Evolutionary conservation across 495 filamentous ascomycete species (phyloP), one percentile per base, ranked within the genome.

Genomic region (Xylaria nigripes): DNA sequence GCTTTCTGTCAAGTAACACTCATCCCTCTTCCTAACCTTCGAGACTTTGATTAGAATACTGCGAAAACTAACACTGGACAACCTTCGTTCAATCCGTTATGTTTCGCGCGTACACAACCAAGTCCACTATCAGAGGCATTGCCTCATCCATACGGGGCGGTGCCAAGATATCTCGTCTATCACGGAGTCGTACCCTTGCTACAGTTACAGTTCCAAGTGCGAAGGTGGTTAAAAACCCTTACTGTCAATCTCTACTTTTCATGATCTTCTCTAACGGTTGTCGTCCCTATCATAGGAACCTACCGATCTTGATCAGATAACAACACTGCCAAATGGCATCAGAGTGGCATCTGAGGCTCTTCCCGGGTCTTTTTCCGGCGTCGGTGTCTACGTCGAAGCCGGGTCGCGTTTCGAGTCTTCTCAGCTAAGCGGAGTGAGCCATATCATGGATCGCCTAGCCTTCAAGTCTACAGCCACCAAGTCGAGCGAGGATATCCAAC

Each of bases 311-410:
- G 91, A 96, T 71, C 77, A 85, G 62, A 84, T 97, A 59, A 95
- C 91, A 29, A 90, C 83, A 7, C 82, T 99, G 23, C 76, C 90
- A 47, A 99, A 99, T 81, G 93, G 93, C 63, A 70, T 97, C 51
- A 87, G 93, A 36, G 90, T 99, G 46, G 93, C 93, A 16, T 95
- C 92, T 42, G 93, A 99, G 65, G 90, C 93, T 51, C 79, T 97
- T 18, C 93, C 94, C 3, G 93, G 95, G 32, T 88, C 90, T 64
- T 99, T 99, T 71, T 87, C 92, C 7, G 93, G 89, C 45, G 82
- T 99, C 23, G 93, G 93, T 48, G 91, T 99, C 25, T 99, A 95
- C 71, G 83, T 99, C 70, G 92, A 97, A 69, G 90, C 90, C 32
- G 93, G 93, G 9, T 99, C 93, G 29, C 82, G 93, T 54, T 97